Evolutionary conservation across 2,329 filamentous ascomycete genomes (phyloP), one percentile per base, ranked within the genome.

Genomic region (Cladosporium halotolerans): DNA sequence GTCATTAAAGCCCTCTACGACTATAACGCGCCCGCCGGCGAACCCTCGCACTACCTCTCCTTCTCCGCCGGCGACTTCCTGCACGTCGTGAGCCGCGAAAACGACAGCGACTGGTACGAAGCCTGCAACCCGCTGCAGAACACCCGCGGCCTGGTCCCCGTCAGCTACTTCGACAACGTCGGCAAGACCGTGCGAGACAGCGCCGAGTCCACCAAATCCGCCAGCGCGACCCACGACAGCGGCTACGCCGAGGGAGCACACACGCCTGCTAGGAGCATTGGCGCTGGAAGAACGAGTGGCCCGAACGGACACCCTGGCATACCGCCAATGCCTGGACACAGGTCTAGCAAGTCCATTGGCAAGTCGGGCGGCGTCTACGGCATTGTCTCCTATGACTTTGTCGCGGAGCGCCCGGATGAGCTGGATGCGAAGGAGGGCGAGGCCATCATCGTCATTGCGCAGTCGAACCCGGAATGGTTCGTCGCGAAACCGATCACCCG

Each of bases 391-490:
- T 97, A 96, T 70, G 90, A 97, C 72, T 99, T 99, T 72, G 83
- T 88, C 62, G 93, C 93, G 0, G 92, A 97, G 72, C 78, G 92
- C 54, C 88, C 90, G n/a, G 93, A 99, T 70, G 93, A 99, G 73
- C 74, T 99, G 55, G 91, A 96, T 62, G 93, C 93, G 45, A 95
- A 95, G 70, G 87, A 89, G 44, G 92, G 91, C 54, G 93, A 99
- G 72, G 89, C 91, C 50, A 96, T 99, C 66, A 96, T 99, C 60
- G 91, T 99, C 52, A 97, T 97, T 68, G 93, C 93, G 42, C 93
- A 97, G 71, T 97, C 92, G 6, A 97, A 97, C 66, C 89, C 92
- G 4, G 93, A 99, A 72, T 99, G 93, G 93, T 97, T 97, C 66
- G 92, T 99, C 57, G 93, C 93, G 47, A 99, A 99, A 73, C 93